Conservation (phyloP, 495 filamentous ascomycete species). For the Antarctomyces pellizariae region DNA sequence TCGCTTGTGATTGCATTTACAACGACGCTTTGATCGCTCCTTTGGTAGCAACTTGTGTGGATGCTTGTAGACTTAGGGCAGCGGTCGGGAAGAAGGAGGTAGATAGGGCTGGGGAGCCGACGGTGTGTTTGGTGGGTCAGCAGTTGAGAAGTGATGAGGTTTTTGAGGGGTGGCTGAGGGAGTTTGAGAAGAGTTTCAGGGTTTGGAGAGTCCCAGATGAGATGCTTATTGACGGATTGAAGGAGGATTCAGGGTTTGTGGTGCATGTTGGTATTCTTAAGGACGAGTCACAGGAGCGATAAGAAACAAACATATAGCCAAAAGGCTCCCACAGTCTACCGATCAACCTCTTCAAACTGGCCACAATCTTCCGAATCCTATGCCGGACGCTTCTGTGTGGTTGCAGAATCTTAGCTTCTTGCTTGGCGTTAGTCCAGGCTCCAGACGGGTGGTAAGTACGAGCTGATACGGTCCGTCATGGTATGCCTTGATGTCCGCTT, state of each 20-base stretch:
- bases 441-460: too few species aligned
- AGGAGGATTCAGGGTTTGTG: conserved; percentile 35
- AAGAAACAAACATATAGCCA: too few species aligned
- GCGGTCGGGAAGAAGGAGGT: conserved; percentile 3
- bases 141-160: conserved; percentile 68
- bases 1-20: conserved; percentile 81
- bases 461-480: too few species aligned
- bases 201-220: conserved; percentile 57
- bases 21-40: conserved; percentile 65
- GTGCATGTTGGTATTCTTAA: conserved; percentile 39
- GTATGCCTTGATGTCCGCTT: too few species aligned
- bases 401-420: too few species aligned
- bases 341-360: too few species aligned
- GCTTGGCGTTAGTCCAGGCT: too few species aligned
- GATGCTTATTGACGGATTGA: conserved; percentile 28
- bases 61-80: conserved; percentile 38
- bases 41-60: conserved; percentile 65
- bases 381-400: too few species aligned
- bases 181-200: conserved; percentile 38
- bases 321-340: too few species aligned
- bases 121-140: conserved; percentile 56
- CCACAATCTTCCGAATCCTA: too few species aligned
- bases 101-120: conserved; percentile 15
- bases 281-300: conserved; percentile 1
- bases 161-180: conserved; percentile 58